Conservation (phyloP, 257 asterid genomes). For the Salvia splendens region DNA sequence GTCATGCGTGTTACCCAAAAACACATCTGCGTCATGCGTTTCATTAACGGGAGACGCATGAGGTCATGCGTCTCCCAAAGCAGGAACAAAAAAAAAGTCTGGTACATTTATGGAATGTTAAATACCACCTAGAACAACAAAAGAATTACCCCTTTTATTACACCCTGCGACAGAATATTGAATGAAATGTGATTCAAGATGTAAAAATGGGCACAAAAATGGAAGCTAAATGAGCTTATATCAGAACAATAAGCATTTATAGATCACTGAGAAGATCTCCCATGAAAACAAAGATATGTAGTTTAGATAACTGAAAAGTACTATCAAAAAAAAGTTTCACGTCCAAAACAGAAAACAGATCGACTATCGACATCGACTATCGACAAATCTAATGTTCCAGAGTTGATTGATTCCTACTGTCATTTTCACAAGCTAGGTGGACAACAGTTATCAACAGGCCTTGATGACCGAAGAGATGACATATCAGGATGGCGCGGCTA, state of each 20-base stretch:
- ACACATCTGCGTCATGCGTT: too few species aligned
- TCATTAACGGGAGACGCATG: too few species aligned
- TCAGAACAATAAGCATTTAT: slow-evolving; percentile 12
- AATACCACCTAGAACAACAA: too few species aligned
- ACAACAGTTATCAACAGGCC: slow-evolving; percentile 38
- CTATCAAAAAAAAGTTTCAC: slow-evolving; percentile 26
- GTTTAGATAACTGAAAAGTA: slow-evolving; percentile 15
- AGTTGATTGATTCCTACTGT: slow-evolving; percentile 24
- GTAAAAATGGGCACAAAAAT: neutral
- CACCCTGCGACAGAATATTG: neutral
- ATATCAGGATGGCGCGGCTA: slow-evolving; percentile 40
- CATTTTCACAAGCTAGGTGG: slow-evolving; percentile 33
- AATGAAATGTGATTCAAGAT: neutral
- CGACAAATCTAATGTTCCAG: slow-evolving; percentile 27
- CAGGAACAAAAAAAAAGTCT: too few species aligned
- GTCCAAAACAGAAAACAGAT: slow-evolving; percentile 28
- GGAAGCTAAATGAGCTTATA: slow-evolving; percentile 1
- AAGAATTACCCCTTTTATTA: neutral
- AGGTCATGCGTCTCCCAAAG: too few species aligned
- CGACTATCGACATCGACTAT: neutral
- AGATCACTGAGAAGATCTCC: neutral
- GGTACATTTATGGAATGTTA: too few species aligned
- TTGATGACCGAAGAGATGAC: slow-evolving; percentile 6
- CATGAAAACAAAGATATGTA: slow-evolving; percentile 9
- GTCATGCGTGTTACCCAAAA: too few species aligned